A percentile compares a stretch with the other conserved stretches of the same genome.
Conservation (phyloP, 495 filamentous ascomycete species). For the Terfezia claveryi region DNA sequence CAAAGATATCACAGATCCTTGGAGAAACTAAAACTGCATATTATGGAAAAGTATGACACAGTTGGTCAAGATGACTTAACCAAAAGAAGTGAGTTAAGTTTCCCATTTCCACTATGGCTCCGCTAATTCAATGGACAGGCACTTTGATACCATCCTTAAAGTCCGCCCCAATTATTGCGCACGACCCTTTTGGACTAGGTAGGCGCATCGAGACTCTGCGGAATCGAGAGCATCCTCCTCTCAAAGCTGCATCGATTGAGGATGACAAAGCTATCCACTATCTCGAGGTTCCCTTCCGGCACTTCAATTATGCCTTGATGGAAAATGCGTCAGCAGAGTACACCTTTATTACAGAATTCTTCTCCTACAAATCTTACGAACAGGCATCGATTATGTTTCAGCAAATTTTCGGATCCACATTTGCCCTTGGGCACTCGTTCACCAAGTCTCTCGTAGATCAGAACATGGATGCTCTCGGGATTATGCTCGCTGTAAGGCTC, state of each 20-base stretch:
- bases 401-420: constrained; percentile 67
- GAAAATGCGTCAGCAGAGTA: constrained; percentile 94
- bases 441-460: constrained; percentile 55
- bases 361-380: constrained; percentile 38
- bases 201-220: constrained; percentile 58
- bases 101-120: too few species aligned
- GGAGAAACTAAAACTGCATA: constrained; percentile 61
- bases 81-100: constrained; percentile 29
- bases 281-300: constrained; percentile 70
- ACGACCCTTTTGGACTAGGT: constrained; percentile 75
- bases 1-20: constrained; percentile 66
- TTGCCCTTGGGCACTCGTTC: constrained; percentile 51
- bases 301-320: constrained; percentile 81
- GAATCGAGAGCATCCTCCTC: constrained; percentile 42
- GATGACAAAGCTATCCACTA: constrained; percentile 70
- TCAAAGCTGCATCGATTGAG: constrained; percentile 58
- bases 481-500: constrained; percentile 73
- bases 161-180: constrained; percentile 32
- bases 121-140: constrained; percentile 2
- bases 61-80: constrained; percentile 54
- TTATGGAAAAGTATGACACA: constrained; percentile 63
- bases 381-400: constrained; percentile 43
- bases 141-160: constrained; percentile 16
- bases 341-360: constrained; percentile 76
- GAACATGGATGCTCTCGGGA: constrained; percentile 62